phyloP scores from a whole-genome alignment of 2,329 filamentous ascomycete genomes.

The Epichloe amarillans region DNA sequence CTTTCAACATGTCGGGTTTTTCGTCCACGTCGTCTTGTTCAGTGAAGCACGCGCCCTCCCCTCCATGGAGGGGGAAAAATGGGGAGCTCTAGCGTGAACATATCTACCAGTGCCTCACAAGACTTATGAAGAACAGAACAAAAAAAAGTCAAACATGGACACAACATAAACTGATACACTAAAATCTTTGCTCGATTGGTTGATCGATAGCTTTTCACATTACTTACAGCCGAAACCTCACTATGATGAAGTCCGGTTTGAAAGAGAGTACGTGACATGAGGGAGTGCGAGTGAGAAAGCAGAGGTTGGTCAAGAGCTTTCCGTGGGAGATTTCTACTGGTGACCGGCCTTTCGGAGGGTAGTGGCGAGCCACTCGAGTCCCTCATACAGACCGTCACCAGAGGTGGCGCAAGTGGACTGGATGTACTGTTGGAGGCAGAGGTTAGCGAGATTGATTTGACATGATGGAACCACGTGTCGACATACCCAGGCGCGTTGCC shows the following conservation, averaged over 20 bases:
- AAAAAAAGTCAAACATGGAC: conserved; percentile 16
- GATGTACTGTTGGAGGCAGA: conserved; percentile 59
- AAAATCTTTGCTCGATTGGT: conserved; percentile 35
- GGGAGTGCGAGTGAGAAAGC: conserved; percentile 22
- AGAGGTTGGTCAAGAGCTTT: conserved; percentile 20
- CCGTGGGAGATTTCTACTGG: conserved; percentile 38
- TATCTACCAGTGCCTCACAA: conserved; percentile 14
- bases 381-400: conserved; percentile 98
- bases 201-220: conserved; percentile 40
- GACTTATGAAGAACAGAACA: conserved; percentile 8
- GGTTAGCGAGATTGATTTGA: conserved; percentile 4
- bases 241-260: conserved; percentile 26
- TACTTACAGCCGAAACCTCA: conserved; percentile 47
- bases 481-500: conserved; percentile 97
- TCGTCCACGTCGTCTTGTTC: not conserved
- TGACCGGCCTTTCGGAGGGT: conserved; percentile 65
- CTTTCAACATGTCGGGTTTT: not conserved
- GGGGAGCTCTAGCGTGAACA: not conserved
- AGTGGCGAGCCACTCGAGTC: conserved; percentile 85
- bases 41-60: not conserved
- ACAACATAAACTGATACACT: conserved; percentile 29
- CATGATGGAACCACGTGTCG: not conserved
- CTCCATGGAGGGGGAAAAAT: not conserved
- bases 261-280: conserved; percentile 26
- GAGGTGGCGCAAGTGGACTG: conserved; percentile 99